Base-by-base conservation (phyloP, 306 rosid species). In the Sindora glabra region DNA sequence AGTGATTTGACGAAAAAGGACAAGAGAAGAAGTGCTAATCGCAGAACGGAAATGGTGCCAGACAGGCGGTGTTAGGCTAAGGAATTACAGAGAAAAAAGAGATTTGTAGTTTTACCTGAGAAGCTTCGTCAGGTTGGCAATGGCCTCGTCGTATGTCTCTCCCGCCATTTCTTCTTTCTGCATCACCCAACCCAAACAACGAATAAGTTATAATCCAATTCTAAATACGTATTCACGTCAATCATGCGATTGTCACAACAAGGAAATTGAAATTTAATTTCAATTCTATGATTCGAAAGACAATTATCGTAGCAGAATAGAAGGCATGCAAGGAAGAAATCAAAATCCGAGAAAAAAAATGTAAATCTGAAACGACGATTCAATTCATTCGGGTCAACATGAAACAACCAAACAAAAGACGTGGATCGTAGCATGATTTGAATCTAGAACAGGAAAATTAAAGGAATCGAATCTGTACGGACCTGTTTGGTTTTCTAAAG, bases 131-230 rank as follows among this genome's bases (percentile, higher is more conserved):
- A 91, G 81, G 26, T 74, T 81, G 61, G 82, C 95, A 58, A 87
- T 75, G 70, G 95, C 98, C 4, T 77, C 92, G 42, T 87, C 81
- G 74, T 71, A 87, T 36, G 91, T 66, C 11, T 85, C 91, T 33
- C 56, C 75, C 14, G 80, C 89, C 98, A 91, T 87, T 42, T 69
- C 91, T 68, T 88, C 87, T 64, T 69, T 76, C 89, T 88, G 82
- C 5, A 10, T 12, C 36, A 22, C 36, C 22, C 29, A 36, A 19
- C 41, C 56, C 42, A 48, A 24, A 14, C 14, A 30, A 14, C 22
- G 26, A 25, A 48, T 44, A 17, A 56, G 26, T 19, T n/a, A n/a
- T 11, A 52, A 40, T 16, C 14, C 67, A 64, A 47, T 34, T 22
- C 37, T 16, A 48, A 3, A 26, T 2, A 30, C 6, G 12, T 23